Base-by-base conservation (phyloP, 768 basidiomycete species). In the Suillus occidentalis region DNA sequence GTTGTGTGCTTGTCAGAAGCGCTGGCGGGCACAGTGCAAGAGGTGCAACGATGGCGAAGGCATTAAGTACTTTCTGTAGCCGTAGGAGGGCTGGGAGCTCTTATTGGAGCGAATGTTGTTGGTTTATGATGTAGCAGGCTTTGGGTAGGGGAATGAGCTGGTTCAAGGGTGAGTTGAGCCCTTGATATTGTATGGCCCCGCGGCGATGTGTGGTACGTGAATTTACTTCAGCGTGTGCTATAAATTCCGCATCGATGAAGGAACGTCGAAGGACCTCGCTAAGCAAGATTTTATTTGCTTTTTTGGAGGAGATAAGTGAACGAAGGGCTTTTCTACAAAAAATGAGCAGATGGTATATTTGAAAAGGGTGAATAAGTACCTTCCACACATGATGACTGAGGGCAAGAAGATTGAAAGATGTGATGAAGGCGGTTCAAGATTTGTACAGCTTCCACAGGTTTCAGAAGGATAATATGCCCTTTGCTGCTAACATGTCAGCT, bases 101-200 rank as follows among this genome's bases (percentile, higher is more conserved):
- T 93, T 4, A 60, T 90, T 1, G 79, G 82, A 1, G 87, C 92
- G 0, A 95, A 97, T 68, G 65, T 83, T 1, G 82, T 92, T 0
- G 97, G 0, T 71, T 87, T 2, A 64, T 92, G 14, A 90, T 97
- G 87, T 74, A 77, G 34, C 72, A 74, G 6, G 83, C 86, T 0
- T 73, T 94, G 28, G 82, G 85, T 8, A 89, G 85, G 75, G 83
- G 86, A 0, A 85, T 97, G 85, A 91, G 91, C 70, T 98, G 95
- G 95, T 97, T 93, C 76, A 81, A 84, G 18, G 84, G 81, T 47
- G 92, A 92, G 66, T 83, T 88, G 82, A 83, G 12, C 82, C 85
- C 1, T 67, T 96, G 12, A 71, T 83, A 25, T 76, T 97, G 25
- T 99, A 93, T 71, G 91, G 83, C 3, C 91, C 93, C 18, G 83